Evolutionary conservation across 805 yeast species (phyloP).

Genomic region (Ogataea methanolica): DNA sequence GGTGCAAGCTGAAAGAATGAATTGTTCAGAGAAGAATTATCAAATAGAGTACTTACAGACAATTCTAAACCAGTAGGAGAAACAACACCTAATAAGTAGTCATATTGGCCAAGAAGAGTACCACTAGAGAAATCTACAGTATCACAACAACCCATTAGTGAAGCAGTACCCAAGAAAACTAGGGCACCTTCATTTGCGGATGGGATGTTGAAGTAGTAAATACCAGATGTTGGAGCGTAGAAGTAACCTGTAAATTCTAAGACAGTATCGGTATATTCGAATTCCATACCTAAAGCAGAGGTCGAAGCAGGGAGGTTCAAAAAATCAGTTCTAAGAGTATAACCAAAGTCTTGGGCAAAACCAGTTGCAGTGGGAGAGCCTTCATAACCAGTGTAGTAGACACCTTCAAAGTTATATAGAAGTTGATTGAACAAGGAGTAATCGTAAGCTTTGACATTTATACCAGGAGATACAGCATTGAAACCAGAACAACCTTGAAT

Average conservation of each 20-base stretch:
- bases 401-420: neutral
- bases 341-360: neutral
- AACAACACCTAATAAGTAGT: slow-evolving; percentile 1
- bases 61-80: neutral
- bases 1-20: no score
- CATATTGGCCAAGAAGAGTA: neutral
- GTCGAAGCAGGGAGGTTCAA: neutral
- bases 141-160: slow-evolving; percentile 4
- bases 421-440: neutral
- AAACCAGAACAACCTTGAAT: slow-evolving; percentile 4
- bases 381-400: slow-evolving; percentile 2
- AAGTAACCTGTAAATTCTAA: slow-evolving; percentile 8
- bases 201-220: slow-evolving; percentile 1
- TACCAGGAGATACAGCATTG: neutral
- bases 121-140: neutral
- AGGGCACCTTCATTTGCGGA: slow-evolving; percentile 2
- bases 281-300: neutral
- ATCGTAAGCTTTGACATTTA: slow-evolving; percentile 1
- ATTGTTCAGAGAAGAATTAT: no score
- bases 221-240: slow-evolving; percentile 4
- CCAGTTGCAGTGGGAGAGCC: neutral
- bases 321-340: neutral
- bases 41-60: neutral
- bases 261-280: neutral
- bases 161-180: slow-evolving; percentile 1